These are phyloP conservation scores for Ganoderma boninense DNA, from an alignment of 1,284 basidiomycete genomes.

Conservation along the genomic window DNA sequence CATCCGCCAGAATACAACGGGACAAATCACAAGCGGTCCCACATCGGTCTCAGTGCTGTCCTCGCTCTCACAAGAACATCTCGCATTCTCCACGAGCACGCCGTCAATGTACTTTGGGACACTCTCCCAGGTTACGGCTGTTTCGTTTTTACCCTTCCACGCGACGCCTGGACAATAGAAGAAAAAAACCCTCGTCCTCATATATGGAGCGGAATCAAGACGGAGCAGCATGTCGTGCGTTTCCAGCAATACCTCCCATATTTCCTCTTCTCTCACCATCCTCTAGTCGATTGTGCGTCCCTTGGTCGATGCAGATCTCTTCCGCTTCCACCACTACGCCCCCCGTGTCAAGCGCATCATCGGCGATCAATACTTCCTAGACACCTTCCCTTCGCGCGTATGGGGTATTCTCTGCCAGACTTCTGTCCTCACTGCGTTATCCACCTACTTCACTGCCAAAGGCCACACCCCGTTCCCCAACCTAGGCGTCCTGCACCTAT, in stretches of 20 bases:
- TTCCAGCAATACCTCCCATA: background rate
- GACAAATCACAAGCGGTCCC: background rate
- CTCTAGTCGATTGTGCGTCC: constrained; percentile 4
- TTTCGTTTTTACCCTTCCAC: background rate
- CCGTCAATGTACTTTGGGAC: background rate
- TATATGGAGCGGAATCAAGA: background rate
- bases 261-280: background rate
- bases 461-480: background rate
- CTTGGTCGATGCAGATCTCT: constrained; percentile 8
- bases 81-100: background rate
- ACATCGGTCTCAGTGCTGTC: background rate
- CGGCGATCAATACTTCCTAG: background rate
- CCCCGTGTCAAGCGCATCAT: constrained; percentile 8
- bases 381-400: background rate
- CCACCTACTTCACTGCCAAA: background rate
- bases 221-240: background rate
- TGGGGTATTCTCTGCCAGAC: background rate
- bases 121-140: background rate
- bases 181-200: background rate
- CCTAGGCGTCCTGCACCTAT: background rate
- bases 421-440: background rate
- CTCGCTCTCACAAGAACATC: constrained; percentile 2
- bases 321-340: constrained; percentile 9
- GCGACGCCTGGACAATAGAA: background rate
- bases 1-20: background rate